These are phyloP conservation scores for Fusarium torreyae DNA, from an alignment of 2,329 filamentous ascomycete species.

Conservation along the genomic window DNA sequence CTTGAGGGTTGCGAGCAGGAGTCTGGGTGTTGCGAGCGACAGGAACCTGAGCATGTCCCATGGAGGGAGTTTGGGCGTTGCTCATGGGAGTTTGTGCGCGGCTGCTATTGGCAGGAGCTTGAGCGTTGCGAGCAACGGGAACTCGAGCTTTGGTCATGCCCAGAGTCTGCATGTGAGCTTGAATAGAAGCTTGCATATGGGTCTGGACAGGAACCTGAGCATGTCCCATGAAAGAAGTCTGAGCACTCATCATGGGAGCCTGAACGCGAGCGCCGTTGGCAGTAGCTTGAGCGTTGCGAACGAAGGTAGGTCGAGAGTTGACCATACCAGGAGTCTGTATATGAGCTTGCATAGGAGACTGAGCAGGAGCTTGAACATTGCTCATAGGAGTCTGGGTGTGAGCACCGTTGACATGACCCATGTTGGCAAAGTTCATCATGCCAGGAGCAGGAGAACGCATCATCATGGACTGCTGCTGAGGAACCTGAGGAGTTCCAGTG, in stretches of 20 bases:
- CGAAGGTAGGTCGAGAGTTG: neutral
- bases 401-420: neutral
- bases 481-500: slow-evolving; percentile 1
- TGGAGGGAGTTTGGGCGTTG: neutral
- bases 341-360: neutral
- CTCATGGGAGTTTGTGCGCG: neutral
- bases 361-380: neutral
- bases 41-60: neutral
- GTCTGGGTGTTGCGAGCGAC: neutral
- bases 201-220: neutral
- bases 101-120: too few species aligned
- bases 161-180: neutral
- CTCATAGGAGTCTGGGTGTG: neutral
- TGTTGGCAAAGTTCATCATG: neutral
- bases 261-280: neutral
- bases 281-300: neutral
- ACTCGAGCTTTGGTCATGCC: neutral
- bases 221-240: neutral
- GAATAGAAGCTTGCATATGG: too few species aligned
- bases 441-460: neutral
- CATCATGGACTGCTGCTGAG: neutral
- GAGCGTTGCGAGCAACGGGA: too few species aligned
- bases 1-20: neutral
- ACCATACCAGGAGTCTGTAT: neutral
- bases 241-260: neutral